Conservation (phyloP, 371 early-diverging fungal species). For the Lichtheimia corymbifera region DNA sequence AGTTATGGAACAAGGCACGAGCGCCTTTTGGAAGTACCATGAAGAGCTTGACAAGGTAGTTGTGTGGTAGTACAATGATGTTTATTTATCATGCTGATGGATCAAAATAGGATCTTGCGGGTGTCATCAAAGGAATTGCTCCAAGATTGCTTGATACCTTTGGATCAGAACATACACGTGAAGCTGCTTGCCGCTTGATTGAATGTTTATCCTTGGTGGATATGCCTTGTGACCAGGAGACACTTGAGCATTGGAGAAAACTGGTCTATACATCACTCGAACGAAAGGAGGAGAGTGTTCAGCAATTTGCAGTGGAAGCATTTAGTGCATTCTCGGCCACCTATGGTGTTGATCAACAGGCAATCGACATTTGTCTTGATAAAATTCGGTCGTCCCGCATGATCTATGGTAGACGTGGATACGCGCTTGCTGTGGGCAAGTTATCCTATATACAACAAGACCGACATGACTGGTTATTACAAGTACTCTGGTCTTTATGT, state of each 20-base stretch:
- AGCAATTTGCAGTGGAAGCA: constrained; percentile 61
- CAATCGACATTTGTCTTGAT: constrained; percentile 27
- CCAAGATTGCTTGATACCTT: constrained; percentile 61
- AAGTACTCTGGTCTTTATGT: constrained; percentile 27
- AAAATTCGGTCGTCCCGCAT: constrained; percentile 39
- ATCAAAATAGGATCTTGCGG: no score
- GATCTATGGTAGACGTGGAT: constrained; percentile 63
- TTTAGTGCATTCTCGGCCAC: constrained; percentile 48
- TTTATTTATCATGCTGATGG: no score
- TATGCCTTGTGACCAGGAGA: constrained; percentile 37
- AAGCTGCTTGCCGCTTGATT: constrained; percentile 59
- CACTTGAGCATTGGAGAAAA: constrained; percentile 45
- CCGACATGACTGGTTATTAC: constrained; percentile 23
- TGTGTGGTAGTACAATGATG: constrained; percentile 12
- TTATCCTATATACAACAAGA: constrained; percentile 34
- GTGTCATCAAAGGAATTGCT: constrained; percentile 46
- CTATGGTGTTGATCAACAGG: constrained; percentile 40
- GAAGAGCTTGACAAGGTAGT: constrained; percentile 41
- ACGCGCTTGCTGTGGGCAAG: constrained; percentile 66
- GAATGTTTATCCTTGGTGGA: constrained; percentile 45
- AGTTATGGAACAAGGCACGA: constrained; percentile 7
- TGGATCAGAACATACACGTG: constrained; percentile 66
- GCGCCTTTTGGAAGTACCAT: constrained; percentile 28
- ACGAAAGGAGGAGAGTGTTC: constrained; percentile 73
- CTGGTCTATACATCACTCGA: constrained; percentile 60